phyloP scores from a whole-genome alignment of 371 early-diverging fungal species.

The Rhizomucor miehei region DNA sequence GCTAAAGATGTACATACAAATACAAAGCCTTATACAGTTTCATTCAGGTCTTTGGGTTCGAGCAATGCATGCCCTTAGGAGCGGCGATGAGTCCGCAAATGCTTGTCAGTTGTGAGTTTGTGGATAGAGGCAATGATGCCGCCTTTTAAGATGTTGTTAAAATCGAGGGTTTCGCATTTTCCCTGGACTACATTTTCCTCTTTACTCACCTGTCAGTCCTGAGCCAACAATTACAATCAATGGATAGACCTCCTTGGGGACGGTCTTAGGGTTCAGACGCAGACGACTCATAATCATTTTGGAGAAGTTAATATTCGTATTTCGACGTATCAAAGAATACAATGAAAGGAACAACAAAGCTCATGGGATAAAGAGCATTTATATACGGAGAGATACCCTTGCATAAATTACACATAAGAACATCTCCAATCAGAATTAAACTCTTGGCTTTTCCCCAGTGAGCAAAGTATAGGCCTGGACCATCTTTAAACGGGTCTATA shows the following conservation, averaged over 20 bases:
- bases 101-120: slow-evolving; percentile 9
- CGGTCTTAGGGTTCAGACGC: slow-evolving; percentile 5
- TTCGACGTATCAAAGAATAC: too few species aligned
- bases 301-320: neutral
- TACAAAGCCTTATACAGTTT: too few species aligned
- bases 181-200: too few species aligned
- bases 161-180: neutral
- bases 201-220: slow-evolving; percentile 12
- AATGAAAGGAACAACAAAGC: too few species aligned
- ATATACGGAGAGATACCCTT: neutral
- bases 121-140: slow-evolving; percentile 9
- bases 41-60: too few species aligned
- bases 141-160: slow-evolving; percentile 1
- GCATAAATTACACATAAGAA: neutral
- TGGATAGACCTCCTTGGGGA: slow-evolving; percentile 18
- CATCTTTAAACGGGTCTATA: too few species aligned
- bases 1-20: too few species aligned
- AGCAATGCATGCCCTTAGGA: too few species aligned
- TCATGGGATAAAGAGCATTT: too few species aligned
- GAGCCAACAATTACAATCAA: slow-evolving; percentile 11
- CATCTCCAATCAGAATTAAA: neutral
- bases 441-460: too few species aligned
- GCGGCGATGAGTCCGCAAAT: slow-evolving; percentile 10
- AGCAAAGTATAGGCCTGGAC: too few species aligned
- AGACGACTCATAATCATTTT: slow-evolving; percentile 6